Conservation (phyloP, 305 asterid species). For the Ilex paraguariensis region DNA sequence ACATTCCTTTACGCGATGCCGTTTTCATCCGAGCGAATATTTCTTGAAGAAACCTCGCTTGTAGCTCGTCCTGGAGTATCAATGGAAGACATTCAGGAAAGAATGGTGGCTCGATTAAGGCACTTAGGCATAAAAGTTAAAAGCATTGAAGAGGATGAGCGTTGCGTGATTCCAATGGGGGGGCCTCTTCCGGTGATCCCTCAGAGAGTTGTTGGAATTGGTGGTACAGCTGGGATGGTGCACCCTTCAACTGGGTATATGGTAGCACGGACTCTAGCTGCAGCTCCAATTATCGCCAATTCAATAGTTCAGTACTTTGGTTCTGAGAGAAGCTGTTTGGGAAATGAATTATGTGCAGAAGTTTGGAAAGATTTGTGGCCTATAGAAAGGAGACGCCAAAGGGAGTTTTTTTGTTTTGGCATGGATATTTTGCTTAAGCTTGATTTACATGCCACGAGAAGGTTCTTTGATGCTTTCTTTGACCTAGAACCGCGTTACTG, state of each 20-base stretch:
- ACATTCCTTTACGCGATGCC: constrained; percentile 98
- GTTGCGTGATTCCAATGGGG: constrained; percentile 95
- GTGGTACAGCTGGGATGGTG: constrained; percentile 99
- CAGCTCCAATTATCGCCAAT: constrained; percentile 84
- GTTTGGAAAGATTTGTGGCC: constrained; percentile 99
- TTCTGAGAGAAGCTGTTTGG: constrained; percentile 36
- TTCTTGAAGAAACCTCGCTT: constrained; percentile 93
- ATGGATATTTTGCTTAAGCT: constrained; percentile 91
- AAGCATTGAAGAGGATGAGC: constrained; percentile 92
- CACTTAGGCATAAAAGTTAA: constrained; percentile 81
- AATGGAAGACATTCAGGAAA: constrained; percentile 83
- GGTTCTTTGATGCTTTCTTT: constrained; percentile 84
- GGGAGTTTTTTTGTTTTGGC: constrained; percentile 95
- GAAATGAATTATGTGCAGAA: constrained; percentile 52
- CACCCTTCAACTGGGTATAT: constrained; percentile 98
- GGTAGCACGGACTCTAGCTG: constrained; percentile 96
- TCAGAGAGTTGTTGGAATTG: constrained; percentile 88
- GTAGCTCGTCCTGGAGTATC: constrained; percentile 94
- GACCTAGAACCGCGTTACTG: constrained; percentile 90
- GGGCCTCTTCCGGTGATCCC: constrained; percentile 95
- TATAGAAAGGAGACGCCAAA: constrained; percentile 87
- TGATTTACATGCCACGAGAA: constrained; percentile 73
- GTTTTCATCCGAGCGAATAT: constrained; percentile 69
- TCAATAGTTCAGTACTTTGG: constrained; percentile 71
- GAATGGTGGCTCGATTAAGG: constrained; percentile 78